These are phyloP conservation scores for Misopates orontium DNA, from an alignment of 257 asterid genomes.

Conservation along the genomic window DNA sequence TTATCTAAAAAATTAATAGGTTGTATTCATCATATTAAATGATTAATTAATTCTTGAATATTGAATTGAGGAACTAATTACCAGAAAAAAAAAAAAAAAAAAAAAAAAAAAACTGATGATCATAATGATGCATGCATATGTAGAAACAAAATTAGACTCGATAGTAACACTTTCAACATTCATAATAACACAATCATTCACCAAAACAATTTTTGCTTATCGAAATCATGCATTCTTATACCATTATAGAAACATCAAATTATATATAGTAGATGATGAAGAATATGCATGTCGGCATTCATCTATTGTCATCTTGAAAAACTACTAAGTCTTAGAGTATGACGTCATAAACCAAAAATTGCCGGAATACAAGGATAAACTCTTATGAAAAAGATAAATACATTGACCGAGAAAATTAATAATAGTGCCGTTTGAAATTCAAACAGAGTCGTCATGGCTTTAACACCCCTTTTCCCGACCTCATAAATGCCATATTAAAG, in stretches of 20 bases:
- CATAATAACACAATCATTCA: too few species aligned
- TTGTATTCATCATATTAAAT: too few species aligned
- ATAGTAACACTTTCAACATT: too few species aligned
- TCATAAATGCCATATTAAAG: constrained; percentile 74
- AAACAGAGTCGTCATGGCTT: constrained; percentile 46
- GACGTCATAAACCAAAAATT: neutral
- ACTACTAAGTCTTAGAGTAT: neutral
- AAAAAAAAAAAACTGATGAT: neutral
- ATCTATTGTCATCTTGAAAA: constrained; percentile 13
- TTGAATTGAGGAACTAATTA: too few species aligned
- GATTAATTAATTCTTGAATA: too few species aligned
- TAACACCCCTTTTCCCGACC: constrained; percentile 49
- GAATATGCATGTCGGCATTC: constrained; percentile 24
- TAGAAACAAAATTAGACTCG: too few species aligned
- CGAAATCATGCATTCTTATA: neutral
- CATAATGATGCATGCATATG: too few species aligned
- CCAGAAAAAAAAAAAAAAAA: too few species aligned
- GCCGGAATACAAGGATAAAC: neutral
- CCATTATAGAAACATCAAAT: constrained; percentile 27
- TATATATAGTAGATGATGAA: neutral
- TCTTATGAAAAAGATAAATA: neutral
- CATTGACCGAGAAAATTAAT: neutral
- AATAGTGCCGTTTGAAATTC: constrained; percentile 46
- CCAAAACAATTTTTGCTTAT: too few species aligned
- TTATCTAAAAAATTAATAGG: too few species aligned